Evolutionary conservation across 768 basidiomycete genomes (phyloP).

Genomic region (Termitomyces titanicus): DNA sequence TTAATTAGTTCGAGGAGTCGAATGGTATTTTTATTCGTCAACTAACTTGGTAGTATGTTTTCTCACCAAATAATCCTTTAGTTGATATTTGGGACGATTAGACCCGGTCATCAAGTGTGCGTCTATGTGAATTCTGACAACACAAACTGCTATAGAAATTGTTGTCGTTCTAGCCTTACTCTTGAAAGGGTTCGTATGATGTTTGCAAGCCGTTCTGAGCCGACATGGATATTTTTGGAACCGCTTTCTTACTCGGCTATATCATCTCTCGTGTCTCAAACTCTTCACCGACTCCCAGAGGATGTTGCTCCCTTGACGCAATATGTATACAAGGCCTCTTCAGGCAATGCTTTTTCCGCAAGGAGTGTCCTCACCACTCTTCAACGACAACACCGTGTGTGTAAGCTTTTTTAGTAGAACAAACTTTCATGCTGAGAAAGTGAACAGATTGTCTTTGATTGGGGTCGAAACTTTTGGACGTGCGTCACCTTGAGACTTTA

Average conservation of each 20-base stretch:
- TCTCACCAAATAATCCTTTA: slow-evolving; percentile 19
- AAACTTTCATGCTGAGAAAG: neutral
- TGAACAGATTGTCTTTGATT: slow-evolving; percentile 57
- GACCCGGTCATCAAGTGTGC: slow-evolving; percentile 52
- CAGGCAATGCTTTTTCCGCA: slow-evolving; percentile 70
- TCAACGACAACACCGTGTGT: slow-evolving; percentile 59
- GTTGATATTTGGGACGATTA: slow-evolving; percentile 63
- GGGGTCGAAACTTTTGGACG: slow-evolving; percentile 66
- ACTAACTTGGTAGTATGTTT: neutral
- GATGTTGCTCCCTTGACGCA: slow-evolving; percentile 51
- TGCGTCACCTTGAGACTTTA: slow-evolving; percentile 27
- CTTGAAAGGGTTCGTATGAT: slow-evolving; percentile 51
- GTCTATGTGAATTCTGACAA: slow-evolving; percentile 10
- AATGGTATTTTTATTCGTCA: slow-evolving; percentile 39
- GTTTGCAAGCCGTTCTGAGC: slow-evolving; percentile 53
- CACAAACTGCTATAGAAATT: neutral
- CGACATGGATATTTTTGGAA: slow-evolving; percentile 67
- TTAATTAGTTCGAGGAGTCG: slow-evolving; percentile 62
- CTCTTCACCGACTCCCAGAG: slow-evolving; percentile 55
- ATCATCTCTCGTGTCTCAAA: slow-evolving; percentile 56
- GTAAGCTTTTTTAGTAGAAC: slow-evolving; percentile 13
- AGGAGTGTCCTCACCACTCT: slow-evolving; percentile 61
- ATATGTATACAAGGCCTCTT: slow-evolving; percentile 53
- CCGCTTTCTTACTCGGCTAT: slow-evolving; percentile 57
- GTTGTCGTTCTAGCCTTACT: slow-evolving; percentile 30